Percentiles rank a stretch among this genome's conserved stretches.
Conservation (phyloP, 352 stramenopile genomes). For the Phytophthora citricola region DNA sequence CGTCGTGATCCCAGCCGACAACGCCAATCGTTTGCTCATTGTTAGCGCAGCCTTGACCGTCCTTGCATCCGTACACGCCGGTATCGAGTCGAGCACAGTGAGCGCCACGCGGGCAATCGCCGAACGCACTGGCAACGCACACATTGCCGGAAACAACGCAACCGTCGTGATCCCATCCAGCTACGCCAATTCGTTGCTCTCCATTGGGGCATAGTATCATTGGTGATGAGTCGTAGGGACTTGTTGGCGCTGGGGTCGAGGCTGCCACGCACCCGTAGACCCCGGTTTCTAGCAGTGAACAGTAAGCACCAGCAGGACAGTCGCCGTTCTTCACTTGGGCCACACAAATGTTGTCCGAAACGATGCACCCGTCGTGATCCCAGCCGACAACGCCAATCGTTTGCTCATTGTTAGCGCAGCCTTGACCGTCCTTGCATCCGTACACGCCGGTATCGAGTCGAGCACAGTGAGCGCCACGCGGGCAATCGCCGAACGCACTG, state of each 20-base stretch:
- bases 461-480: constrained; percentile 32
- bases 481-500: constrained; percentile 10
- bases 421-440: constrained; percentile 29
- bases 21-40: constrained; percentile 32
- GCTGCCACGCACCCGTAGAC: constrained; percentile 13
- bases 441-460: constrained; percentile 37
- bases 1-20: constrained; percentile 33
- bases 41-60: constrained; percentile 17
- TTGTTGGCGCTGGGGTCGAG: constrained; percentile 8
- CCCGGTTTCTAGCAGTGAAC: constrained; percentile 29
- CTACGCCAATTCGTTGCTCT: constrained; percentile 9
- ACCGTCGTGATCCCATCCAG: constrained; percentile 8
- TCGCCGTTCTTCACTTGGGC: constrained; percentile 30
- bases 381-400: constrained; percentile 35
- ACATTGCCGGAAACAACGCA: constrained; percentile 7
- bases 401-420: constrained; percentile 22
- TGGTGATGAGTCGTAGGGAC: not conserved
- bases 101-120: constrained; percentile 24
- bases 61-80: constrained; percentile 38
- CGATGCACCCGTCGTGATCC: constrained; percentile 30
- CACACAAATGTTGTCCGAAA: constrained; percentile 24
- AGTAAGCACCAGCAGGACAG: constrained; percentile 26
- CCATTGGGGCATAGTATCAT: not conserved
- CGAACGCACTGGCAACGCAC: not conserved
- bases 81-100: constrained; percentile 37